A percentile compares a stretch with the other conserved stretches of the same genome.
Evolutionary conservation across 257 asterid species (phyloP).

Genomic region (Perilla frutescens): DNA sequence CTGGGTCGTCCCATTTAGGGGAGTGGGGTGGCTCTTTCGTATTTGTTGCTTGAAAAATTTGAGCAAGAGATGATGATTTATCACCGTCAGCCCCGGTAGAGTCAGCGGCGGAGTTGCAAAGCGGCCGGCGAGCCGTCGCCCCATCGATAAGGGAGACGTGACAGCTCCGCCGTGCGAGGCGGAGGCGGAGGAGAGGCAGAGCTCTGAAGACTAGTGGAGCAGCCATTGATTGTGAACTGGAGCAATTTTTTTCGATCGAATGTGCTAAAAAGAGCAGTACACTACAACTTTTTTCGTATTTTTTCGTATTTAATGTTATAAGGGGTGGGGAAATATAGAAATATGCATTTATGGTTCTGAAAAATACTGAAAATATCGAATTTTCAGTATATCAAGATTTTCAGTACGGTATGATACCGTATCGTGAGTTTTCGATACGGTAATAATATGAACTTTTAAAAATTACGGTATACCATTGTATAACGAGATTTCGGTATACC

Average conservation of each 20-base stretch:
- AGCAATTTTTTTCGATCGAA: constrained; percentile 11
- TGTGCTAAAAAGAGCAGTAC: not conserved
- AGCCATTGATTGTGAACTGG: constrained; percentile 55
- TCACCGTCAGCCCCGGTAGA: constrained; percentile 41
- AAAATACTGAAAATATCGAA: too few relatives aligned
- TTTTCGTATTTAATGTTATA: not conserved
- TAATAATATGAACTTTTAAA: too few relatives aligned
- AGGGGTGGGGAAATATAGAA: too few relatives aligned
- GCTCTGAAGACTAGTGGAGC: constrained; percentile 58
- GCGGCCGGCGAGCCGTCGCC: constrained; percentile 41
- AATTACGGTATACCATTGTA: too few relatives aligned
- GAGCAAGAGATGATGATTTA: constrained; percentile 28
- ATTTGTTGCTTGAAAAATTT: constrained; percentile 27
- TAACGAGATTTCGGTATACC: too few relatives aligned
- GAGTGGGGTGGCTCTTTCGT: constrained; percentile 45
- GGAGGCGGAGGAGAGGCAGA: constrained; percentile 63
- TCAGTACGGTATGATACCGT: too few relatives aligned
- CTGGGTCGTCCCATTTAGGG: constrained; percentile 53
- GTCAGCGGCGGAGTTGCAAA: constrained; percentile 49
- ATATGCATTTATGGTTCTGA: too few relatives aligned
- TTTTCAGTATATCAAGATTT: too few relatives aligned
- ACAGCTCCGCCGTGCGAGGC: constrained; percentile 47
- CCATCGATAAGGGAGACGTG: constrained; percentile 34
- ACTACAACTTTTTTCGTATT: not conserved
- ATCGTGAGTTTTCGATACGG: too few relatives aligned